phyloP scores from a whole-genome alignment of 2,329 filamentous ascomycete genomes.

The Colletotrichum lentis region DNA sequence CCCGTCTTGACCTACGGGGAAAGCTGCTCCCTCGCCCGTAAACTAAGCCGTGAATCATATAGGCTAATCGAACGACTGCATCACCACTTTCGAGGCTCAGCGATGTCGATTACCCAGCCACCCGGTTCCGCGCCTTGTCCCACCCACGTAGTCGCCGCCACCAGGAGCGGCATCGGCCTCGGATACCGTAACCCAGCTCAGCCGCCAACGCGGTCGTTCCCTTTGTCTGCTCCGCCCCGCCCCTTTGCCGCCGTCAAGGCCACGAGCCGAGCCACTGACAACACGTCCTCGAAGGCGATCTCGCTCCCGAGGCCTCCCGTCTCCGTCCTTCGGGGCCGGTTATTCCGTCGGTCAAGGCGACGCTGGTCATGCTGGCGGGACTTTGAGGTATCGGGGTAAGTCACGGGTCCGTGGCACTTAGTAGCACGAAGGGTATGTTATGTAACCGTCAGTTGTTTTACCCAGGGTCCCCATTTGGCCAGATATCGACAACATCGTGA shows the following conservation, averaged over 20 bases:
- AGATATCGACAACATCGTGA: no score
- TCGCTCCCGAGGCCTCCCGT: constrained; percentile 31
- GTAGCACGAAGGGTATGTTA: no score
- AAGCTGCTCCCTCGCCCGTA: no score
- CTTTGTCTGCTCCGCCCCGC: constrained; percentile 46
- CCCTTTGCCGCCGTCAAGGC: constrained; percentile 12
- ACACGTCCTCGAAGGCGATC: constrained; percentile 35
- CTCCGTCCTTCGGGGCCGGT: constrained; percentile 39
- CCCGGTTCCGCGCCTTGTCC: constrained; percentile 40
- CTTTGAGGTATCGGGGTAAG: no score
- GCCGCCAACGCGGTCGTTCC: constrained; percentile 50
- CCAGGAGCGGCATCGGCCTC: constrained; percentile 45
- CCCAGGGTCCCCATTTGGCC: no score
- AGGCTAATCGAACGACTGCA: no score
- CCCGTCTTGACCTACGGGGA: not conserved
- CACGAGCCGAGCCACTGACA: not conserved
- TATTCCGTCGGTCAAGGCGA: constrained; percentile 50
- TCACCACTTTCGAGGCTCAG: not conserved
- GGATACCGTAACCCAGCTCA: constrained; percentile 46
- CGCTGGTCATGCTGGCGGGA: constrained; percentile 47
- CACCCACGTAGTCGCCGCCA: constrained; percentile 47
- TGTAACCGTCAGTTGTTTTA: no score
- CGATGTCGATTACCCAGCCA: not conserved
- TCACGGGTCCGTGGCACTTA: no score
- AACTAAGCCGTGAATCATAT: not conserved